Percentiles rank a stretch among this genome's conserved stretches.
Conservation (phyloP, 257 asterid species). For the Ehretia macrophylla region DNA sequence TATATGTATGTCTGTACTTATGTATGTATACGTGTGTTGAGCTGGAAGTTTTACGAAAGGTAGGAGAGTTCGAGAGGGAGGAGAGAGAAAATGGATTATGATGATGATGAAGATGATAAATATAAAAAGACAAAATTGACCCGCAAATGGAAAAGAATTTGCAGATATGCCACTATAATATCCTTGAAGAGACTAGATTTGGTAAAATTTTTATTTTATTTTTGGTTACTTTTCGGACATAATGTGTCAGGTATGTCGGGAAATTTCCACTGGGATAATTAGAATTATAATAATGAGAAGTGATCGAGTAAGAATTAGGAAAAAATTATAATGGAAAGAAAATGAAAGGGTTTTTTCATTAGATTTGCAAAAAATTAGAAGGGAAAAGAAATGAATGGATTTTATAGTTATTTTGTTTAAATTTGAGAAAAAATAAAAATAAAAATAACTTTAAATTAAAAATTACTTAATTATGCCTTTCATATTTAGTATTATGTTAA, state of each 20-base stretch:
- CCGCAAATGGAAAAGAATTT: not conserved
- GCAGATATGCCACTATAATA: not conserved
- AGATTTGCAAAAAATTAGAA: too few species aligned
- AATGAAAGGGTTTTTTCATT: too few species aligned
- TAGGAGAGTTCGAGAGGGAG: not conserved
- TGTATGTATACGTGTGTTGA: not conserved
- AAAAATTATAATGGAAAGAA: too few species aligned
- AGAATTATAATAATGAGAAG: too few species aligned
- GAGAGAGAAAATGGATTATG: not conserved
- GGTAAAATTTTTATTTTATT: not conserved
- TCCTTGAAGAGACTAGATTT: constrained; percentile 4
- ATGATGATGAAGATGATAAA: not conserved
- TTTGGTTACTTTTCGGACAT: not conserved
- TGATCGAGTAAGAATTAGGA: too few species aligned
- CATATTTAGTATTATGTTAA: too few species aligned
- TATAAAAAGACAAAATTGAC: not conserved
- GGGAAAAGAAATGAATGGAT: too few species aligned
- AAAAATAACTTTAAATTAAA: too few species aligned
- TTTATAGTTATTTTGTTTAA: too few species aligned
- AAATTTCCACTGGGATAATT: not conserved
- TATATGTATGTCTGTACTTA: not conserved
- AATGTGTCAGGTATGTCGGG: not conserved
- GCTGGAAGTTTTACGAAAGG: too few species aligned
- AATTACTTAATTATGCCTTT: too few species aligned
- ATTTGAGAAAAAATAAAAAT: too few species aligned